Base-by-base conservation (phyloP, 2,329 filamentous ascomycete genomes). In the Fusarium beomiforme region DNA sequence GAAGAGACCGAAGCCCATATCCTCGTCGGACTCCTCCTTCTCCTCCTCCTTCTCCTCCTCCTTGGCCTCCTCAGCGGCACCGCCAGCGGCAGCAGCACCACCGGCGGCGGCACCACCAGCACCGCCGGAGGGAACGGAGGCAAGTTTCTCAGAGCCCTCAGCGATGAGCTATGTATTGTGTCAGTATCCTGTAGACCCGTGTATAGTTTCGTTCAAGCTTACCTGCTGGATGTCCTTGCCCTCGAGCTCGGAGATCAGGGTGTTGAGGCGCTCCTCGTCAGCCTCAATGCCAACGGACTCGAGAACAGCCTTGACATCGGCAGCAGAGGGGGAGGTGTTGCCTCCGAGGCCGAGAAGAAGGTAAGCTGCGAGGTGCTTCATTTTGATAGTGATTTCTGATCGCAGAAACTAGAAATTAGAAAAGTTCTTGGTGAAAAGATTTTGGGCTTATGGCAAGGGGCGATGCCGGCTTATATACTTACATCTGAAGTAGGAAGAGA, bases 351-450 rank as follows among this genome's bases (percentile, higher is more conserved):
- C 87, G 85, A 98, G 93, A 83, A 99, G 95, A 83, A 99, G 94
- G 91, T 97, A 98, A 84, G 96, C 95, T 84, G 96, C 96, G 88
- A 99, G 92, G 88, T 98, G 92, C 95, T 99, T 98, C 96, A 99
- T 98, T 94, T 91, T 97, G 84, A 79, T 78, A 75, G 79, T 77
- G 68, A 69, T 81, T 84, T 81, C 78, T 81, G 77, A 46, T 50
- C 21, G 36, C 50, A 33, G 64, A n/a, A n/a, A n/a, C n/a, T n/a
- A n/a, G 26, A 33, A 42, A 65, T 78, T 67, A 78, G 68, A 56
- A 50, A 47, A 66, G 54, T 37, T 79, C 68, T 62, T 23, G 17
- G 23, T 39, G 34, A 33, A 51, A 31, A 44, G 56, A 19, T 55
- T 58, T 46, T 43, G 61, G 43, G 34, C n/a, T n/a, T n/a, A n/a